Percentiles rank a stretch among this genome's conserved stretches.
Evolutionary conservation across 345 rosid species (phyloP).

Genomic region (Barbarea vulgaris): DNA sequence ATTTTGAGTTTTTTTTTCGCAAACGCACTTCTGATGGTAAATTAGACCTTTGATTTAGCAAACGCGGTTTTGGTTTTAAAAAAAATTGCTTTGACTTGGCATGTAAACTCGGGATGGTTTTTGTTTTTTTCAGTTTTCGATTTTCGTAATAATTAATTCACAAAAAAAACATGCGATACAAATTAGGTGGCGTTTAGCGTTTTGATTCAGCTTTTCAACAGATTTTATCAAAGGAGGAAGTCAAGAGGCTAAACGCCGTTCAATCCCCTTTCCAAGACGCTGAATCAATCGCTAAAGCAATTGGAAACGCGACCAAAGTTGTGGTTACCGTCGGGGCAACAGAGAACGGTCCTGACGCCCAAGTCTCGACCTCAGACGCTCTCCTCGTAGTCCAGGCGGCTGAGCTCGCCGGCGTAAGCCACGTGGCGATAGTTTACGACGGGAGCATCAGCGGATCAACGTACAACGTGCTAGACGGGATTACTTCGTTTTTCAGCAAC

Average conservation of each 20-base stretch:
- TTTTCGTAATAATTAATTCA: background rate
- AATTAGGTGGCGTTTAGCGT: constrained; percentile 5
- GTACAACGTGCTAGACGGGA: constrained; percentile 74
- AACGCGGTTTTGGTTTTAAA: background rate
- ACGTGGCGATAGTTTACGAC: constrained; percentile 76
- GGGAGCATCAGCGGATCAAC: constrained; percentile 55
- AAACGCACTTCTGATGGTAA: background rate
- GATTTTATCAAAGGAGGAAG: constrained; percentile 83
- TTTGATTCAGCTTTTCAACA: constrained; percentile 36
- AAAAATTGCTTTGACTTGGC: background rate
- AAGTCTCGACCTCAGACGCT: constrained; percentile 72
- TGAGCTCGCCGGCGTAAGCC: constrained; percentile 83
- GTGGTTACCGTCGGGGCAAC: constrained; percentile 74
- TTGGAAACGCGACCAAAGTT: constrained; percentile 91
- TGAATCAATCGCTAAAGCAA: constrained; percentile 92
- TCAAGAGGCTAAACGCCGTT: constrained; percentile 83
- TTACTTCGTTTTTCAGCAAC: constrained; percentile 76
- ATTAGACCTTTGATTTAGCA: background rate
- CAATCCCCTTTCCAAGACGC: constrained; percentile 67
- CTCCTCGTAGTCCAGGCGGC: constrained; percentile 76
- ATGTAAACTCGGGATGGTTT: background rate
- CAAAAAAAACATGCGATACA: background rate
- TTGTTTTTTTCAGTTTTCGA: background rate
- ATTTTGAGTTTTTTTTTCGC: background rate
- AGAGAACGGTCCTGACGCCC: constrained; percentile 71